A percentile compares a stretch with the other conserved stretches of the same genome.
Evolutionary conservation across 1,284 basidiomycete genomes (phyloP).

Genomic region (Cryptococcus wingfieldii): DNA sequence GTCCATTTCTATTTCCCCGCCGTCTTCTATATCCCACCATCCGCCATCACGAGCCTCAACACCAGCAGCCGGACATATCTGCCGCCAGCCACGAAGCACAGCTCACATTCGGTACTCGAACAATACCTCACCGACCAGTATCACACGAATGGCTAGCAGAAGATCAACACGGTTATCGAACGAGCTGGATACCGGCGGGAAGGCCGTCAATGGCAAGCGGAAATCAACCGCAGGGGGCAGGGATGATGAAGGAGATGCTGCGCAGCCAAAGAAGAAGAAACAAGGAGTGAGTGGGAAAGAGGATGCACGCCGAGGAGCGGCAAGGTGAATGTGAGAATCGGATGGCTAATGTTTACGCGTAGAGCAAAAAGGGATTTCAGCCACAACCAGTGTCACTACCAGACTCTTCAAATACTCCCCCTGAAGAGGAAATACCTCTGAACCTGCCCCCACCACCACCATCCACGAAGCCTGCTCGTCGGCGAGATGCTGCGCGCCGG

Average conservation of each 20-base stretch:
- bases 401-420: slow-evolving; percentile 30
- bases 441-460: slow-evolving; percentile 41
- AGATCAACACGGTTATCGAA: slow-evolving; percentile 2
- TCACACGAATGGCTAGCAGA: slow-evolving; percentile 4
- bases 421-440: slow-evolving; percentile 20
- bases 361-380: slow-evolving; percentile 27
- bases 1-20: too few relatives aligned
- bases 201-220: slow-evolving; percentile 15
- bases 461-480: slow-evolving; percentile 35
- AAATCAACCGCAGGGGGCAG: slow-evolving; percentile 8
- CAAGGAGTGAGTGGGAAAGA: slow-evolving; percentile 14
- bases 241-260: slow-evolving; percentile 8
- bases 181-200: slow-evolving; percentile 3
- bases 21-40: too few relatives aligned
- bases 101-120: too few relatives aligned
- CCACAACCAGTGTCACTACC: slow-evolving; percentile 26
- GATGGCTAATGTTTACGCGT: neutral
- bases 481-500: slow-evolving; percentile 30
- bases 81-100: too few relatives aligned
- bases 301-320: neutral
- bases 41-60: too few relatives aligned
- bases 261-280: slow-evolving; percentile 22
- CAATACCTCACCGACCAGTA: neutral
- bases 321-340: neutral
- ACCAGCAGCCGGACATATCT: too few relatives aligned